Evolutionary conservation across 208 protist species (phyloP), one percentile per base, ranked within the genome.

Genomic region (Leishmania mexicana): DNA sequence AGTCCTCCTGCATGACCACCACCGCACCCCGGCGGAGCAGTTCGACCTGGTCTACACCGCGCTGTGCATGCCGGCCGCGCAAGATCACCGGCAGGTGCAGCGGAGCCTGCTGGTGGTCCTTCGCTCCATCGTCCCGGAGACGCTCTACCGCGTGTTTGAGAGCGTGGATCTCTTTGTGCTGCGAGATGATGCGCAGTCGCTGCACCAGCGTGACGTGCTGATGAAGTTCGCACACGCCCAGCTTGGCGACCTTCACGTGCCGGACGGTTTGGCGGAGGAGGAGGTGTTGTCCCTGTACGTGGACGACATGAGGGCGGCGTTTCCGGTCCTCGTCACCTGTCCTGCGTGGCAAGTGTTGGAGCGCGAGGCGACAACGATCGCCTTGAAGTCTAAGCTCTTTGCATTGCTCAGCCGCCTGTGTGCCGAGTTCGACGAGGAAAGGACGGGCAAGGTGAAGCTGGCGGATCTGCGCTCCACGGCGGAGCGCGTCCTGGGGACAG

Each of bases 31-130:
- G 5, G 79, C 86, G 2, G 90, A 93, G 62, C 92, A 96, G 85
- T 97, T 96, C 80, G 92, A 95, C 71, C 77, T 94, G 47, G 88
- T 95, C 62, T 97, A 96, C 85, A 42, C 65, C 13, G 92, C 94
- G 15, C 90, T 97, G 17, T 94, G 92, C 75, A 81, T 94, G n/a
- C 94, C 94, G 4, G 75, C 85, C 42, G 83, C 83, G 10, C 53
- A 70, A 49, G 53, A 80, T n/a, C 85, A 92, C 74, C 80, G 64
- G 1, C 78, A 88, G n/a, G 57, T 97, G 42, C 85, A 89, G 35
- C 91, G 93, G 1, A 78, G 79, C 38, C 88, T 97, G 4, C 81
- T 95, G 68, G 87, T 95, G 0, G 83, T 97, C 0, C 86, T 97
- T 31, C 86, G 93, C 85, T 87, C 88, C 8, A 79, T 96, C 45